Base-by-base conservation (phyloP, 371 early-diverging fungal genomes). In the Actinomortierella wolfii region DNA sequence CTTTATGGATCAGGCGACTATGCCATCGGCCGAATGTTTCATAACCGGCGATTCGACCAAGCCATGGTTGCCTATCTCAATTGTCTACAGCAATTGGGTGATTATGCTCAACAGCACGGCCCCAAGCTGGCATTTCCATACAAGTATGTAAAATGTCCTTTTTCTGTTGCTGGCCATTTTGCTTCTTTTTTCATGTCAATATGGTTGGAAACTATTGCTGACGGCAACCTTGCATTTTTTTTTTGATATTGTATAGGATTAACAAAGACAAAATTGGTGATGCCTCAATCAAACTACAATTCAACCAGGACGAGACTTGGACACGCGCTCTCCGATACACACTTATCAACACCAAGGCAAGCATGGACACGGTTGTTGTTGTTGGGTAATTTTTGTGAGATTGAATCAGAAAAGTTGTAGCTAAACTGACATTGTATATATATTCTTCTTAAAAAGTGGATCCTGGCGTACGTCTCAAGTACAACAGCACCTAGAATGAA, bases 301-400 rank as follows among this genome's bases (percentile, higher is more conserved):
- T 94, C 75, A 92, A 89, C 50, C 90, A 91, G 57, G 94, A 93
- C 54, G 96, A 96, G 52, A 71, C 80, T 24, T 97, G 98, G 98
- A 95, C 97, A 11, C 83, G 85, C 41, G 98, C 97, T 5, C 79
- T 95, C 25, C 92, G 91, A 76, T 94, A 91, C 77, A 89, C 92
- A 74, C 78, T 97, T 46, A 89, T 92, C 45, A 86, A 96, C 67
- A 85, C 92, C 55, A 94, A 94, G 68, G 74, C 66, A 64, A 57
- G 13, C 8, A 2, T 92, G 90, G 93, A 80, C 1, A 5, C 24
- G 39, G 20, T 1, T 9, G 41, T 23, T 29, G 15, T n/a, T 7
- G 14, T 25, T 3, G 6, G 40, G 20, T 47, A 11, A 20, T 2
- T 3, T 47, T 15, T 47, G 18, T 21, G 23, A 17, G 14, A 11